These are phyloP conservation scores for Phlegmacium glaucopus DNA, from an alignment of 768 basidiomycete genomes.

Conservation along the genomic window DNA sequence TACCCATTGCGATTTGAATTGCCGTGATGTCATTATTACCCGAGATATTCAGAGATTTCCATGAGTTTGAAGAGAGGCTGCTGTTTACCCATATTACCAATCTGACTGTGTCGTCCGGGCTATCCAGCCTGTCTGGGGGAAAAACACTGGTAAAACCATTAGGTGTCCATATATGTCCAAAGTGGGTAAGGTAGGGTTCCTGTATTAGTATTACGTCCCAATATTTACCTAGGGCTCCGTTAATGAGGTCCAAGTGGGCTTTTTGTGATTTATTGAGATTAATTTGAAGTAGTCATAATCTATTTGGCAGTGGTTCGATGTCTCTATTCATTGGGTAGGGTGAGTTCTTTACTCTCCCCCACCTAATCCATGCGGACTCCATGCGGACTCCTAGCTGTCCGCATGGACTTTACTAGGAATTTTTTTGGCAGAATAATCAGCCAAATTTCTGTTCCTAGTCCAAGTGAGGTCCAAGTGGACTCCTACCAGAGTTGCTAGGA, in stretches of 20 bases:
- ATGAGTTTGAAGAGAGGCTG: not conserved
- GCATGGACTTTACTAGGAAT: too few species aligned
- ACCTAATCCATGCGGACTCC: too few species aligned
- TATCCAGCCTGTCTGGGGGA: not conserved
- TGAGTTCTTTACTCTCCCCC: too few species aligned
- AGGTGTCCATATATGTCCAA: not conserved
- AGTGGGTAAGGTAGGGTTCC: not conserved
- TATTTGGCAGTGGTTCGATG: not conserved
- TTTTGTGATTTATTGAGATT: conserved; percentile 2
- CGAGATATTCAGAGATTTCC: not conserved
- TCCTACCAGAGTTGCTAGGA: too few species aligned
- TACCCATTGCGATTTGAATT: not conserved
- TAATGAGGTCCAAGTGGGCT: not conserved
- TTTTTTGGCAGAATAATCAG: too few species aligned
- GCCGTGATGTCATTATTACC: not conserved
- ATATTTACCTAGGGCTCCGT: not conserved
- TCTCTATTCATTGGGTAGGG: not conserved
- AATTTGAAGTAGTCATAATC: not conserved
- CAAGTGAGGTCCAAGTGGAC: too few species aligned
- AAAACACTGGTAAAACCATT: not conserved
- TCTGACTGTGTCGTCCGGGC: not conserved
- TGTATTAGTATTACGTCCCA: too few species aligned
- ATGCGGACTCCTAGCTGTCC: too few species aligned
- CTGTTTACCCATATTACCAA: not conserved
- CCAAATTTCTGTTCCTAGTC: too few species aligned